Base-by-base conservation (phyloP, 495 filamentous ascomycete species). In the Hypoxylon subgilvum region DNA sequence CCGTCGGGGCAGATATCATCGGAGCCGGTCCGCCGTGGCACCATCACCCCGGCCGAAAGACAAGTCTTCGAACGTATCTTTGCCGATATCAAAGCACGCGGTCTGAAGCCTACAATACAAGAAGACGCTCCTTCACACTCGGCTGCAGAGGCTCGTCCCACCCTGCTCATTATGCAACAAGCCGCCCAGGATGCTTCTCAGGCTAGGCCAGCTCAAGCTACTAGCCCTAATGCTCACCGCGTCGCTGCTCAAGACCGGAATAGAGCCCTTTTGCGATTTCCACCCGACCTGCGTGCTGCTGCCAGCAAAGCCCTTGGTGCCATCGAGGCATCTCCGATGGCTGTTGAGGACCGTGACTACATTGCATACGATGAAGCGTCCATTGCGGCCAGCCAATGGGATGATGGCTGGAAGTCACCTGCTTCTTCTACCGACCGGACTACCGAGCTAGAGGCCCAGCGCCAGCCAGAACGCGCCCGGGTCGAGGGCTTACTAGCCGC, bases 11-110 rank as follows among this genome's bases (percentile, higher is more conserved):
- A n/a, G n/a, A 17, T 35, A 6, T 27, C 49, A 10, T 16, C 53
- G 4, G 40, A 64, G 3, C 21, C 31, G 16, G 48, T 27, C 25
- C 69, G 54, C 5, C 47, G 54, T 12, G 61, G 76, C 14, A 88
- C 85, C 27, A 84, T 88, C 31, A 88, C 85, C 0, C 75, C 75
- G 0, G 41, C 70, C 0, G 86, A 88, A 61, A 68, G 73, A 25
- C 70, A 72, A 2, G 72, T 79, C 1, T 88, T 88, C 64, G 73
- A 81, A 36, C 73, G 75, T 44, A 85, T 88, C 52, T 85, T 87
- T 53, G 71, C 72, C 6, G 83, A 84, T 40, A 78, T 86, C 16
- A 72, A 73, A 22, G 59, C 50, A 0, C 59, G 69, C 18, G 59
- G 68, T 14, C 64, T 69, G 3, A 39, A 62, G 30, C 61, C 69